These are phyloP conservation scores for Hippophae rhamnoides DNA, from an alignment of 306 rosid species.

Conservation along the genomic window DNA sequence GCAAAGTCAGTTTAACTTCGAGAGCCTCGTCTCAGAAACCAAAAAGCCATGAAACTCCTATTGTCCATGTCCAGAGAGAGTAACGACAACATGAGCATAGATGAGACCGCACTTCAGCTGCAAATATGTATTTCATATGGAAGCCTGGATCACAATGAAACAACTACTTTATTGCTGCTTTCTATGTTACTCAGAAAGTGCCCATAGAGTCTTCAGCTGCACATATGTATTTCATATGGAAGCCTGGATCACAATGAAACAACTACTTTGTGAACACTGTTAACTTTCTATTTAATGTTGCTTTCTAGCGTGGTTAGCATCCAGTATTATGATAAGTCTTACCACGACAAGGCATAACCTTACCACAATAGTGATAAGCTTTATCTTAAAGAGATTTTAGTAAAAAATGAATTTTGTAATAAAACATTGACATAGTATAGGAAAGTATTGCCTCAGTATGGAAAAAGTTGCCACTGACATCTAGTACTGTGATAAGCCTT, in stretches of 20 bases:
- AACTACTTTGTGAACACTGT: conserved; percentile 1
- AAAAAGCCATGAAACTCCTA: neutral
- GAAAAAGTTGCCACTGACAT: too few species aligned
- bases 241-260: conserved; percentile 26
- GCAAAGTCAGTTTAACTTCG: too few species aligned
- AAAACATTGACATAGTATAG: too few species aligned
- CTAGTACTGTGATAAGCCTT: too few species aligned
- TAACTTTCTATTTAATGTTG: conserved; percentile 2
- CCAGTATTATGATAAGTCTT: too few species aligned
- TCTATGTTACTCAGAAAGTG: conserved; percentile 9
- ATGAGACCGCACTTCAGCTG: conserved; percentile 9
- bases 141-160: conserved; percentile 24
- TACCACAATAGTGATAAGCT: too few species aligned
- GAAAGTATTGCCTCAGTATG: too few species aligned
- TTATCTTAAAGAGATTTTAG: too few species aligned
- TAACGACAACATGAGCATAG: conserved; percentile 13
- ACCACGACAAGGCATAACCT: too few species aligned
- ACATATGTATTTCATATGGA: conserved; percentile 15
- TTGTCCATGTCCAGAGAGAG: neutral
- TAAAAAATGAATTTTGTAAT: too few species aligned
- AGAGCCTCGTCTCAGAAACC: neutral
- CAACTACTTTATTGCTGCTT: conserved; percentile 5
- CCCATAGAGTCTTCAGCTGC: conserved; percentile 8
- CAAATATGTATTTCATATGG: conserved; percentile 15
- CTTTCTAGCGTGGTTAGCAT: neutral